Evolutionary conservation across 768 basidiomycete species (phyloP).

Genomic region (Amanita fuliginea): DNA sequence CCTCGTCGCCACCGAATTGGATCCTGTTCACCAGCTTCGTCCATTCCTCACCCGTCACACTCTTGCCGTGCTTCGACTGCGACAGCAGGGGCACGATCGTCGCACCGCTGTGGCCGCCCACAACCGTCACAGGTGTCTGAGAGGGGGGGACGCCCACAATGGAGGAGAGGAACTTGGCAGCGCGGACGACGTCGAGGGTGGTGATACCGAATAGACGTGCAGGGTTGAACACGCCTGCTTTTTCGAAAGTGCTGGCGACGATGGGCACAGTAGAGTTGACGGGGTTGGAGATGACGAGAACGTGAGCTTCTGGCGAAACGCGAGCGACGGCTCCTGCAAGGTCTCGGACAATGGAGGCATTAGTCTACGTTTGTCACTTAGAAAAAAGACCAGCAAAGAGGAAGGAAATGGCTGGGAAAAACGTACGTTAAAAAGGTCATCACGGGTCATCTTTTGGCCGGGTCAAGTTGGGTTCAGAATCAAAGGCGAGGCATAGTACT

Average conservation of each 20-base stretch:
- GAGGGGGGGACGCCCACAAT: conserved; percentile 54
- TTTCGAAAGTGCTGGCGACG: conserved; percentile 83
- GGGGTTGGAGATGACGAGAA: conserved; percentile 98
- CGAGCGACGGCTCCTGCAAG: conserved; percentile 84
- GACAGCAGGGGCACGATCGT: conserved; percentile 96
- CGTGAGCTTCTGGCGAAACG: conserved; percentile 80
- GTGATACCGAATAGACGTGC: conserved; percentile 90
- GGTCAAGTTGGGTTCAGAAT: conserved; percentile 1
- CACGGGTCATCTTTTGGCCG: conserved; percentile 75
- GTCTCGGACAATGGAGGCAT: conserved; percentile 95
- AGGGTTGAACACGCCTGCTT: conserved; percentile 89
- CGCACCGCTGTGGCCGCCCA: conserved; percentile 95
- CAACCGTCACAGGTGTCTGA: conserved; percentile 68
- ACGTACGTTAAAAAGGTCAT: conserved; percentile 90
- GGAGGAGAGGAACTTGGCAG: conserved; percentile 79
- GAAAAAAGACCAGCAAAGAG: not conserved
- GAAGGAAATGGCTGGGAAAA: not conserved
- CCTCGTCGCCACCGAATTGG: conserved; percentile 97
- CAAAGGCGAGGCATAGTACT: conserved; percentile 23
- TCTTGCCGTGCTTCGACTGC: conserved; percentile 61
- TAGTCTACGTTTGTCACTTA: conserved; percentile 49
- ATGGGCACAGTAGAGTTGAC: conserved; percentile 98
- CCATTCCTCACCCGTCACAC: conserved; percentile 64
- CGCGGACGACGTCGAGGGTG: conserved; percentile 95
- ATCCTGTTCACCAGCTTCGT: conserved; percentile 83